Base-by-base conservation (phyloP, 106 monocot genomes). In the Phalaenopsis equestris region DNA sequence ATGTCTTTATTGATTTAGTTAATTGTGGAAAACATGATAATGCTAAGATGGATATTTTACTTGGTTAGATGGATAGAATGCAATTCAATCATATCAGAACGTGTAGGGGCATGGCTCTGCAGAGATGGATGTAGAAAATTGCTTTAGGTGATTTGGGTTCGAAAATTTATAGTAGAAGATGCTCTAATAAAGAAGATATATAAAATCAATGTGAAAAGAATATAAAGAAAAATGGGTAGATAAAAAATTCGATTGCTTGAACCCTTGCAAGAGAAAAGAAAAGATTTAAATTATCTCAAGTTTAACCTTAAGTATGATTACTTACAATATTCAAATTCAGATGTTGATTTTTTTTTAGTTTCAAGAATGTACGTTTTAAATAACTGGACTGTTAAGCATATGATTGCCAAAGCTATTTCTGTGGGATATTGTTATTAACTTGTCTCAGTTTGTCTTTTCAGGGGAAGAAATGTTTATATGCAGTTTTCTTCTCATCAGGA, bases 401-500 rank as follows among this genome's bases (percentile, higher is more conserved):
- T n/a, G 1, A 21, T 65, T 65, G 64, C 8, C 24, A 24, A 65
- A 21, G 21, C 10, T 65, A 65, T 2, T 65, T 41, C 72, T 72
- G 39, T 39, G 41, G 23, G 23, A 38, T 5, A 38, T 42, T 48
- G 23, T 49, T 49, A 15, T 10, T 76, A 30, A 75, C 41, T 45
- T 45, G 16, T 45, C 41, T 45, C 17, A 75, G 17, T 79, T 48
- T 87, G 19, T 48, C 30, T 36, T 85, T 83, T 85, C 76, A 91
- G 91, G 85, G 89, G 91, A 55, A 89, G 91, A 79, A 91, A 89
- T 89, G 87, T 89, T 37, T 91, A 91, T 43, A 85, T 89, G 74
- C 91, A 91, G 75, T 91, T 91, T 81, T 91, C 91, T 80, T 91
- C 89, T 8, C 91, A 91, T 78, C 91, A 91, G 65, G 91, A 91